A percentile compares a stretch with the other conserved stretches of the same genome.
Evolutionary conservation across 2,329 filamentous ascomycete genomes (phyloP).

Genomic region (Arachnomyces sp.): DNA sequence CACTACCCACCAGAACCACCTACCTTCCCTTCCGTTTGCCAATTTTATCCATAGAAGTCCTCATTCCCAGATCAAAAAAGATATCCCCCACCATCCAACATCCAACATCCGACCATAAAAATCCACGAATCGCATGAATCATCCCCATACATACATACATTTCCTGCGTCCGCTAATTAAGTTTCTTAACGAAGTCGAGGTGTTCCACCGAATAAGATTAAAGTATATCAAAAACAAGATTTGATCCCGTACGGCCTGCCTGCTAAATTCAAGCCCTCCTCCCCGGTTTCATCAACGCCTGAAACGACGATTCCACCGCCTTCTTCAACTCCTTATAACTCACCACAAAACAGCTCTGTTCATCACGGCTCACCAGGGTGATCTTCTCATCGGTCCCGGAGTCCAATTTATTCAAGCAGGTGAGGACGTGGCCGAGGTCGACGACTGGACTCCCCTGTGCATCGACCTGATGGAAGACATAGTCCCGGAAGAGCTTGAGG

Average conservation of each 20-base stretch:
- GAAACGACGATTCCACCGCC: constrained; percentile 54
- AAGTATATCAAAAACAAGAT: no score
- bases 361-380: constrained; percentile 77
- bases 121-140: no score
- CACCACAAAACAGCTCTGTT: constrained; percentile 80
- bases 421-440: constrained; percentile 80
- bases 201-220: no score
- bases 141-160: no score
- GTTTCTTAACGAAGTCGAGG: no score
- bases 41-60: no score
- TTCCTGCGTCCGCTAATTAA: no score
- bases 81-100: no score
- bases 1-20: no score
- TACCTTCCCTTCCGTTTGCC: no score
- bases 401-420: constrained; percentile 85
- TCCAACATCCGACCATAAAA: no score
- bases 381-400: constrained; percentile 82
- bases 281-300: constrained; percentile 45
- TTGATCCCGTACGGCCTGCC: constrained; percentile 2
- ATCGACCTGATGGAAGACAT: constrained; percentile 94
- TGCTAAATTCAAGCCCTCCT: constrained; percentile 18
- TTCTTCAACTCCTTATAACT: constrained; percentile 82
- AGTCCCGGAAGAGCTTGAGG: constrained; percentile 91
- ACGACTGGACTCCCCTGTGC: constrained; percentile 72
- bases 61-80: no score